Evolutionary conservation across 352 stramenopile genomes (phyloP).

Genomic region (Thalassiosira hispida): DNA sequence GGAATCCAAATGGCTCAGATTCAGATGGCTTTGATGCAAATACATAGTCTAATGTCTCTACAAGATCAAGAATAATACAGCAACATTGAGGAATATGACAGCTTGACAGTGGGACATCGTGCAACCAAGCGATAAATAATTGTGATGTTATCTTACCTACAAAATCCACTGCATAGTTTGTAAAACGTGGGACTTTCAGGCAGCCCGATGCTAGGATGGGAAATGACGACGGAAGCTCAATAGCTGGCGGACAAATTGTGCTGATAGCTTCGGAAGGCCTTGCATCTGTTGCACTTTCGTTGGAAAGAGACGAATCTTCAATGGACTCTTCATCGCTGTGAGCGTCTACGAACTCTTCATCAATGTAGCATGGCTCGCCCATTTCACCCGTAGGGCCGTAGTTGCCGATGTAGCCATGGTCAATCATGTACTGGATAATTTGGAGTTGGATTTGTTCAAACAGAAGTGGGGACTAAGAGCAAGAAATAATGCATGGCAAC

Average conservation of each 20-base stretch:
- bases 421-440: slow-evolving; percentile 28
- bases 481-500: background rate
- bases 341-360: slow-evolving; percentile 37
- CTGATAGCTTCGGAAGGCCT: background rate
- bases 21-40: slow-evolving; percentile 44
- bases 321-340: slow-evolving; percentile 31
- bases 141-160: too few relatives aligned
- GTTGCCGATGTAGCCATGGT: slow-evolving; percentile 42
- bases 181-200: slow-evolving; percentile 54
- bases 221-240: slow-evolving; percentile 59
- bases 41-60: slow-evolving; percentile 74
- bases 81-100: too few relatives aligned
- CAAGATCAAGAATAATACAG: too few relatives aligned
- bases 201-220: slow-evolving; percentile 57
- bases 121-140: too few relatives aligned
- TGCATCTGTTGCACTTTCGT: background rate
- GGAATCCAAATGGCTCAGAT: slow-evolving; percentile 31
- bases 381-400: background rate
- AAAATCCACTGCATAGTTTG: slow-evolving; percentile 67
- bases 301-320: slow-evolving; percentile 4
- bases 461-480: background rate
- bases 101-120: too few relatives aligned
- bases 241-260: slow-evolving; percentile 19
- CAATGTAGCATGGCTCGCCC: slow-evolving; percentile 14
- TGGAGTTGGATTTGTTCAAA: background rate